Conservation (phyloP, 208 protist species). For the Herpetomonas muscarum region DNA sequence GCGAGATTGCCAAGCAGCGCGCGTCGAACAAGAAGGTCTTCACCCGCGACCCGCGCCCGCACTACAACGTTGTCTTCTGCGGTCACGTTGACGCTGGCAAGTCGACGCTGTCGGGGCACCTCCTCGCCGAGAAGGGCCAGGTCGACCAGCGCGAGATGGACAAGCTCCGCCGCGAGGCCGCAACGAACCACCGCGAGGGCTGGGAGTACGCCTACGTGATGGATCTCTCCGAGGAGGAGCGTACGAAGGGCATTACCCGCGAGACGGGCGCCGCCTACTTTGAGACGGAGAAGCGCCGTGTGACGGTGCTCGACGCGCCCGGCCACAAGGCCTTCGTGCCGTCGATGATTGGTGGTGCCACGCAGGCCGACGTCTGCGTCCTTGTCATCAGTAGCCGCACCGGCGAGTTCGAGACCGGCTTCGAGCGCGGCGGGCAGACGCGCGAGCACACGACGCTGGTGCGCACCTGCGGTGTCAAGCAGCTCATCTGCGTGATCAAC, state of each 20-base stretch:
- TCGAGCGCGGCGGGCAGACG: slow-evolving; percentile 99
- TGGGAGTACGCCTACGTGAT: slow-evolving; percentile 98
- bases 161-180: slow-evolving; percentile 98
- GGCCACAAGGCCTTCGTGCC: slow-evolving; percentile 99
- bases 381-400: slow-evolving; percentile 98
- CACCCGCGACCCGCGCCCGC: slow-evolving; percentile 85
- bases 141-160: slow-evolving; percentile 98
- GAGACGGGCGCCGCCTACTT: slow-evolving; percentile 97
- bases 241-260: slow-evolving; percentile 98
- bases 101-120: slow-evolving; percentile 97
- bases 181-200: slow-evolving; percentile 94
- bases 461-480: slow-evolving; percentile 97
- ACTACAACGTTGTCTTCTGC: slow-evolving; percentile 99
- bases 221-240: slow-evolving; percentile 98
- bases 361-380: slow-evolving; percentile 98
- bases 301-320: slow-evolving; percentile 99
- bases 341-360: slow-evolving; percentile 99
- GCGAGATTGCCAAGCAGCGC: slow-evolving; percentile 75
- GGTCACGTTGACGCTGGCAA: slow-evolving; percentile 99
- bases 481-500: slow-evolving; percentile 98
- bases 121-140: slow-evolving; percentile 93
- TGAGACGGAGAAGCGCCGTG: slow-evolving; percentile 94
- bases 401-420: slow-evolving; percentile 99
- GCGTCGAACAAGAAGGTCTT: slow-evolving; percentile 60
- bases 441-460: slow-evolving; percentile 99